phyloP scores from a whole-genome alignment of 1,139 yeast species.

The Taphrina communis region DNA sequence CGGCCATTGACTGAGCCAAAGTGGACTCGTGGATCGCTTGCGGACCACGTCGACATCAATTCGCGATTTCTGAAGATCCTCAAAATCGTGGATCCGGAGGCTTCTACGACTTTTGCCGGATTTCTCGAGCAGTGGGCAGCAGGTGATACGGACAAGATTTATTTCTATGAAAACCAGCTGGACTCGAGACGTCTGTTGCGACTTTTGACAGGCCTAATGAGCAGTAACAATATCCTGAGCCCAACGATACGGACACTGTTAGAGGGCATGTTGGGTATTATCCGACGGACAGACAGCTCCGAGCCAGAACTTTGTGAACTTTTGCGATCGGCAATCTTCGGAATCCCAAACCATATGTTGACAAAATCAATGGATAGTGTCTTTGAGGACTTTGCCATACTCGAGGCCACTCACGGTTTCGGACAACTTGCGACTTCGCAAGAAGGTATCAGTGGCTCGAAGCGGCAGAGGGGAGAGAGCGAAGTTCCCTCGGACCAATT shows the following conservation, averaged over 20 bases:
- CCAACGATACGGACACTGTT: conserved; percentile 1
- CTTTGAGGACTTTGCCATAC: conserved; percentile 9
- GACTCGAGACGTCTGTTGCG: conserved; percentile 5
- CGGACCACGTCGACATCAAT: conserved; percentile 47
- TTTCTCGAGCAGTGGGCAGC: conserved; percentile 37
- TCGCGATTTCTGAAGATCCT: conserved; percentile 46
- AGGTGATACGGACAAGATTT: not conserved
- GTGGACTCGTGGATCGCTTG: conserved; percentile 48
- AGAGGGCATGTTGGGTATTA: conserved; percentile 4
- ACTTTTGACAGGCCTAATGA: conserved; percentile 25
- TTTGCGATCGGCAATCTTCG: conserved; percentile 21
- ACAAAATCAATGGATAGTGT: conserved; percentile 30
- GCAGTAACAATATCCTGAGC: conserved; percentile 14
- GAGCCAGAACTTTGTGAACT: conserved; percentile 10
- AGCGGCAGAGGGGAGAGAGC: conserved; percentile 38
- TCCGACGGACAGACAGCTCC: not conserved
- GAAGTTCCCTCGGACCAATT: conserved; percentile 36
- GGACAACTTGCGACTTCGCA: not conserved
- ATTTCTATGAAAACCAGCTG: conserved; percentile 4
- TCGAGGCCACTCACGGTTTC: conserved; percentile 1
- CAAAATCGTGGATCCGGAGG: conserved; percentile 31
- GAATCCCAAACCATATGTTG: conserved; percentile 31
- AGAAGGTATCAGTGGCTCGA: conserved; percentile 17
- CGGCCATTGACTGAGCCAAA: conserved; percentile 48
- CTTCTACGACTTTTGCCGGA: conserved; percentile 19